Evolutionary conservation across 1,139 yeast species (phyloP), one percentile per base, ranked within the genome.

Genomic region (Oligophagozyma castellii): DNA sequence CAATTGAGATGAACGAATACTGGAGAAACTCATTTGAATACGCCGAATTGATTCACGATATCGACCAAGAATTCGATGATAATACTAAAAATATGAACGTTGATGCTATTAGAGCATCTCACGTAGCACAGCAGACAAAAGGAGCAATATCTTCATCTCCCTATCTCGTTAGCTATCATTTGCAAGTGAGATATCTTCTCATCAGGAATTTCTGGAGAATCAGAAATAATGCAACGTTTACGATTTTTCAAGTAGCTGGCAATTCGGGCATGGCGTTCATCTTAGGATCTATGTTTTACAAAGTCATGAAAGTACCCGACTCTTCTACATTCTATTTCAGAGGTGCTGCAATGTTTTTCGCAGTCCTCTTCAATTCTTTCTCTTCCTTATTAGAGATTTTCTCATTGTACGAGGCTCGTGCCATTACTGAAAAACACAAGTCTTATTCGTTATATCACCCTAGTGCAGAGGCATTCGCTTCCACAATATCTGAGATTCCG

Each of bases 401-500:
- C 57, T 57, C 79, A 5, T 55, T 77, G 31, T 70, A 63, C 40
- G 84, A 75, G 44, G 74, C 81, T n/a, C 70, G 93, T 46, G 73
- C 79, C 2, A 69, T 80, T 38, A 78, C 78, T 16, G 86, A 77
- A 51, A 81, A 81, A 48, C 93, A 80, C 43, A 74, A 74, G 48
- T 64, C 71, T 23, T 79, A 70, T 51, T 81, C 84, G 1, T 53
- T 79, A 32, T 78, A 77, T 45, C 80, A 75, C 36, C 89, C 89
- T 5, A 65, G 83, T 31, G 81, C 86, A 2, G 81, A 77, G 42
- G 83, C 89, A 0, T 43, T 76, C 13, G 79, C 86, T 0, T 70
- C 80, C 7, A 64, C 76, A 29, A 42, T 76, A 12, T 68, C 83
- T 3, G 83, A 77, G 42, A 44, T 77, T 35, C 92, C 92, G 0